A percentile compares a stretch with the other conserved stretches of the same genome.
These are phyloP conservation scores for Hericium coralloides DNA, from an alignment of 768 basidiomycete species.

Conservation along the genomic window DNA sequence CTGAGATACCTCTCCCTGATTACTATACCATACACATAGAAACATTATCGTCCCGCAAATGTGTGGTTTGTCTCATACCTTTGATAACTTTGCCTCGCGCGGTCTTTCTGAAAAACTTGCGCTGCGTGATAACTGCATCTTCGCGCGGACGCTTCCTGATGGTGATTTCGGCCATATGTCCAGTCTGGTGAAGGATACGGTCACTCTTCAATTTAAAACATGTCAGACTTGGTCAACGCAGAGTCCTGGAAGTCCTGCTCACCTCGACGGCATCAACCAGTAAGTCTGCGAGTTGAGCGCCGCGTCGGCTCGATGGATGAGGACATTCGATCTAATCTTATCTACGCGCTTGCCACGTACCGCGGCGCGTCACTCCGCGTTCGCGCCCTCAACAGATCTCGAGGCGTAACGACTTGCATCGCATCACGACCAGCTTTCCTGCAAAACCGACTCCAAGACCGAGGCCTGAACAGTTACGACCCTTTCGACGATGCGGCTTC, in stretches of 20 bases:
- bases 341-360: slow-evolving; percentile 1
- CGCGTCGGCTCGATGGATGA: neutral
- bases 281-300: neutral
- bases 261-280: neutral
- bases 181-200: neutral
- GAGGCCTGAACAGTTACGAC: neutral
- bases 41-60: neutral
- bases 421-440: neutral
- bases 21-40: slow-evolving; percentile 30
- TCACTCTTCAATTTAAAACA: neutral
- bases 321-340: slow-evolving; percentile 5
- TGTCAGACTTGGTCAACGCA: neutral
- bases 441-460: neutral
- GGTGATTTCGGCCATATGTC: slow-evolving; percentile 49
- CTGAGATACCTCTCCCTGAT: slow-evolving; percentile 90
- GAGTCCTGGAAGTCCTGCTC: neutral
- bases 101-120: slow-evolving; percentile 96
- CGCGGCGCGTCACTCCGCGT: neutral
- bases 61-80: slow-evolving; percentile 36
- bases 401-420: neutral
- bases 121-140: slow-evolving; percentile 70
- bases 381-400: neutral
- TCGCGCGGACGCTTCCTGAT: slow-evolving; percentile 63
- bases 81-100: slow-evolving; percentile 90
- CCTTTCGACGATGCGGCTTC: slow-evolving; percentile 29